Evolutionary conservation across 306 rosid genomes (phyloP).

Genomic region (cucumber (Cucumis sativus)): DNA sequence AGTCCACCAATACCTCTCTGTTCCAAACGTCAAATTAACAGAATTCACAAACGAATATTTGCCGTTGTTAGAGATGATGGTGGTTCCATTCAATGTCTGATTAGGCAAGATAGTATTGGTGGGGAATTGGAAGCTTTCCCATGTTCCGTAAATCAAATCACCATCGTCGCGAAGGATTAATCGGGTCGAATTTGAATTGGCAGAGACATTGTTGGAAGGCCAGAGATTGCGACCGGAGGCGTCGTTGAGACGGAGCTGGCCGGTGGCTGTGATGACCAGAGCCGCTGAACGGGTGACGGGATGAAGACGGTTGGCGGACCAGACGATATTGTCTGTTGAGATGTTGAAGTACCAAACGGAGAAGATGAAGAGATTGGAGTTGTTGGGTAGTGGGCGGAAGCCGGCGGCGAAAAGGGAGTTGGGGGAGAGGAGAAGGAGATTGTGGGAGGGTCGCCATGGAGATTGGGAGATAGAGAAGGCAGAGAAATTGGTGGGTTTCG

Average conservation of each 20-base stretch:
- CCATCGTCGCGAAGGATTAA: slow-evolving; percentile 31
- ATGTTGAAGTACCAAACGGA: slow-evolving; percentile 10
- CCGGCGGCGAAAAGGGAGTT: slow-evolving; percentile 12
- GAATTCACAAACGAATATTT: slow-evolving; percentile 23
- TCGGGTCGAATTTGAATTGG: slow-evolving; percentile 14
- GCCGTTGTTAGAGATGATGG: slow-evolving; percentile 23
- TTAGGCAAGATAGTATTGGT: slow-evolving; percentile 47
- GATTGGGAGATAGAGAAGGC: slow-evolving; percentile 12
- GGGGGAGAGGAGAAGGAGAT: slow-evolving; percentile 4
- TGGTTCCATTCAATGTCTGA: slow-evolving; percentile 21
- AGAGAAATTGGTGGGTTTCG: background rate
- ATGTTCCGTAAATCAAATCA: slow-evolving; percentile 26
- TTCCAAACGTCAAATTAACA: slow-evolving; percentile 9
- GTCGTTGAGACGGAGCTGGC: background rate
- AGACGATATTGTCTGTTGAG: background rate
- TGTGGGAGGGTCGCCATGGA: slow-evolving; percentile 11
- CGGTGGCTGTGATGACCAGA: background rate
- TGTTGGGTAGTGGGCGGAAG: background rate
- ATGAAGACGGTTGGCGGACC: slow-evolving; percentile 7
- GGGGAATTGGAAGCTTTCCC: slow-evolving; percentile 46
- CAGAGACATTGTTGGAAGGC: background rate
- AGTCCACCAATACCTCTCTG: slow-evolving; percentile 15
- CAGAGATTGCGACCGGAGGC: slow-evolving; percentile 1
- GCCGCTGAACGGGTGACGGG: slow-evolving; percentile 10
- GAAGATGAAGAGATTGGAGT: slow-evolving; percentile 5